phyloP scores from a whole-genome alignment of 805 yeast genomes.

The Saccharomyces kudriavzevii region DNA sequence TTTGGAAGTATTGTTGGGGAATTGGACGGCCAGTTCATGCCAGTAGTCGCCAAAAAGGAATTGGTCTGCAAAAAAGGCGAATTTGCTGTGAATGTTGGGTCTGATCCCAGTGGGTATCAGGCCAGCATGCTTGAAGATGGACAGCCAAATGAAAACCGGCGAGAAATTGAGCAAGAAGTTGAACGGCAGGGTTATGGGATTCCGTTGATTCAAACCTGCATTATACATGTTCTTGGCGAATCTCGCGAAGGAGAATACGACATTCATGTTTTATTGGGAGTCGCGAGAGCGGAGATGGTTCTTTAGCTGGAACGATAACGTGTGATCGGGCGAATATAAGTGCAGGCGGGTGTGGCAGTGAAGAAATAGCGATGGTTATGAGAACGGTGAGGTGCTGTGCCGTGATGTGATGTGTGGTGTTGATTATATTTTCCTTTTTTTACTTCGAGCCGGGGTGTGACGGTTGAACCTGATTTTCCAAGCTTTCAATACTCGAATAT shows the following conservation, averaged over 20 bases:
- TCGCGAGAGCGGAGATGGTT: not conserved
- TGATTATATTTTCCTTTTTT: not conserved
- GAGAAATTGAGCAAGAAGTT: conserved; percentile 44
- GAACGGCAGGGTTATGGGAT: conserved; percentile 32
- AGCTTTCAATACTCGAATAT: not conserved
- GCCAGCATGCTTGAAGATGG: conserved; percentile 52
- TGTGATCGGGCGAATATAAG: not conserved
- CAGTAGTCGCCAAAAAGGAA: conserved; percentile 28
- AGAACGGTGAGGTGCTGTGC: no score
- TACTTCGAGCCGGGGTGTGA: not conserved
- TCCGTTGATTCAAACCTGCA: conserved; percentile 32
- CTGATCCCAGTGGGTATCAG: conserved; percentile 45
- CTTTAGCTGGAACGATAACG: not conserved
- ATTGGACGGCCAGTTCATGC: conserved; percentile 22
- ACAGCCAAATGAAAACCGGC: conserved; percentile 48
- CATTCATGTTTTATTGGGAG: not conserved
- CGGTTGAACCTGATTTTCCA: not conserved
- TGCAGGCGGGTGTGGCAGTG: not conserved
- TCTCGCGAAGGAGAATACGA: not conserved
- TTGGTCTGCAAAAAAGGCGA: conserved; percentile 32
- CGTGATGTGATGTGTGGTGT: no score
- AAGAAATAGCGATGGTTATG: not conserved
- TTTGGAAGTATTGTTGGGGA: conserved; percentile 5
- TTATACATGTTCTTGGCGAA: conserved; percentile 13
- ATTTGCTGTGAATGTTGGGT: conserved; percentile 45